These are phyloP conservation scores for Fusarium nematophilum DNA, from an alignment of 2,329 filamentous ascomycete genomes.

Conservation along the genomic window DNA sequence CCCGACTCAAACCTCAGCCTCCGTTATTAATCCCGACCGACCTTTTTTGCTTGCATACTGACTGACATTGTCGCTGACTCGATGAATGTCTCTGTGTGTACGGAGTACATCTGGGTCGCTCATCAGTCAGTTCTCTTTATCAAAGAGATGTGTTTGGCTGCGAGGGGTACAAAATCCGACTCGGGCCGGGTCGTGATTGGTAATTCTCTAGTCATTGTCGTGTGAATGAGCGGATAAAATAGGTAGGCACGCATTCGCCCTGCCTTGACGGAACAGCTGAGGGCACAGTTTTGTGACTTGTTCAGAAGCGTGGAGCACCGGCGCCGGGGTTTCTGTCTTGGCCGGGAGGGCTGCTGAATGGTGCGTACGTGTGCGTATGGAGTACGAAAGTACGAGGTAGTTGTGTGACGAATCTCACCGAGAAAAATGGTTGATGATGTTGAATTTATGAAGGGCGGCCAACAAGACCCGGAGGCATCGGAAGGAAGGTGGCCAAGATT, in stretches of 20 bases:
- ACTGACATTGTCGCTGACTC: conserved; percentile 1
- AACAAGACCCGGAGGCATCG: conserved; percentile 29
- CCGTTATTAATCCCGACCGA: conserved; percentile 5
- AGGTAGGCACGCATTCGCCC: conserved; percentile 15
- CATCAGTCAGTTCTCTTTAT: not conserved
- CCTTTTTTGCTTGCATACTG: not conserved
- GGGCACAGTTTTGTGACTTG: conserved; percentile 19
- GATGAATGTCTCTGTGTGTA: not conserved
- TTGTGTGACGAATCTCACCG: conserved; percentile 2
- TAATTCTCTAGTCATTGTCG: conserved; percentile 19
- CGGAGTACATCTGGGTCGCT: not conserved
- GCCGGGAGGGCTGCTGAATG: conserved; percentile 10
- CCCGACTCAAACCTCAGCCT: conserved; percentile 20
- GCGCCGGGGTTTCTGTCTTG: conserved; percentile 35
- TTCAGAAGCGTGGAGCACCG: conserved; percentile 26
- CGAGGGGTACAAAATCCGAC: conserved; percentile 6
- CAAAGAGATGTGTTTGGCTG: conserved; percentile 1
- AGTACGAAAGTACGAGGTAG: conserved; percentile 5
- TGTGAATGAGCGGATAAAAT: conserved; percentile 31
- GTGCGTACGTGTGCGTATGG: conserved; percentile 1
- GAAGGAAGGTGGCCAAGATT: no score
- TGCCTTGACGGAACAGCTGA: conserved; percentile 20
- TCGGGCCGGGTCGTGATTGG: conserved; percentile 26
- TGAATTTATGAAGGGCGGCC: conserved; percentile 3
- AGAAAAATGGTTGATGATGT: not conserved